These are phyloP conservation scores for Phaeotremella skinneri DNA, from an alignment of 768 basidiomycete genomes.

Conservation along the genomic window DNA sequence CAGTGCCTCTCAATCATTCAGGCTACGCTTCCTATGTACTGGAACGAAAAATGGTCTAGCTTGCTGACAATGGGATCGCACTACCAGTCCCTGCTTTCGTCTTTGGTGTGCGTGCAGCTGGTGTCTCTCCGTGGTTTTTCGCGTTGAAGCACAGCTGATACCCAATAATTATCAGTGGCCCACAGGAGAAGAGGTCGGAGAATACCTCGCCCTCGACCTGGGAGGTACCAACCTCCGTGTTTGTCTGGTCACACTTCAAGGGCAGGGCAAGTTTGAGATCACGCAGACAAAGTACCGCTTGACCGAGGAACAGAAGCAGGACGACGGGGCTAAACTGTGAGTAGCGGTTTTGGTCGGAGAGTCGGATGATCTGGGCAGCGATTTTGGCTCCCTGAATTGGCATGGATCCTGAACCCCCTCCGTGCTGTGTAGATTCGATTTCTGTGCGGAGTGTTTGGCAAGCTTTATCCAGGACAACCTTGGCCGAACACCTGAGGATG, in stretches of 20 bases:
- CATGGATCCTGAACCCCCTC: neutral
- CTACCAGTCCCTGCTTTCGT: constrained; percentile 97
- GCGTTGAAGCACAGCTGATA: neutral
- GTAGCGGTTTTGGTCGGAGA: constrained; percentile 11
- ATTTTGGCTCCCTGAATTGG: constrained; percentile 1
- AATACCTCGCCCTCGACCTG: constrained; percentile 74
- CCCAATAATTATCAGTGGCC: constrained; percentile 77
- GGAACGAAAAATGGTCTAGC: too few species aligned
- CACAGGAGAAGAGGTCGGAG: constrained; percentile 79
- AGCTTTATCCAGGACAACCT: constrained; percentile 76
- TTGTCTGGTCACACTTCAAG: constrained; percentile 87
- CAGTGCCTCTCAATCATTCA: constrained; percentile 14
- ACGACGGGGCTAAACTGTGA: constrained; percentile 85
- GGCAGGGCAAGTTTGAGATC: constrained; percentile 94
- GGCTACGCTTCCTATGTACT: too few species aligned
- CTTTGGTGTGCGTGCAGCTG: constrained; percentile 63
- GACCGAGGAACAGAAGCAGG: constrained; percentile 96
- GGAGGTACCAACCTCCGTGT: constrained; percentile 95
- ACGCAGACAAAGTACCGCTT: constrained; percentile 97
- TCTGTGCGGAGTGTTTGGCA: constrained; percentile 90
- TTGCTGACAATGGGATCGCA: constrained; percentile 7
- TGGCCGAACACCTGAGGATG: constrained; percentile 53
- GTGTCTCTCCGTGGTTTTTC: too few species aligned
- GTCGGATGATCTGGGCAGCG: neutral
- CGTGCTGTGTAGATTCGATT: constrained; percentile 62